phyloP scores from a whole-genome alignment of 208 protist genomes.

The Strigomonas culicis region DNA sequence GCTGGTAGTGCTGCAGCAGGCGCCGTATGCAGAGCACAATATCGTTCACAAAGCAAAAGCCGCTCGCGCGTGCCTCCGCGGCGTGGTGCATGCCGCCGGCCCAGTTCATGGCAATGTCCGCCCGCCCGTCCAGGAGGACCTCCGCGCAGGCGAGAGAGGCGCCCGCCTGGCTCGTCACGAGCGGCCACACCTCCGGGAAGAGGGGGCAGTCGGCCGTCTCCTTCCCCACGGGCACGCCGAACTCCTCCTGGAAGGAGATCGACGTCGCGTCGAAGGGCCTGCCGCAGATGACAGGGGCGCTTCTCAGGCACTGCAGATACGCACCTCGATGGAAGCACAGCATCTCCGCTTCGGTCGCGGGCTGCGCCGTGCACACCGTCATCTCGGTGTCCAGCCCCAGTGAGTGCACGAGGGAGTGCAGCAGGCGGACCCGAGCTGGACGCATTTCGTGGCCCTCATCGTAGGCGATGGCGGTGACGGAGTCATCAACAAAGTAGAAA shows the following conservation, averaged over 20 bases:
- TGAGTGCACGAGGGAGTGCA: slow-evolving; percentile 72
- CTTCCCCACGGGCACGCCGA: slow-evolving; percentile 63
- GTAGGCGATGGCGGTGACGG: slow-evolving; percentile 63
- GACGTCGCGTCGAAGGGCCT: slow-evolving; percentile 53
- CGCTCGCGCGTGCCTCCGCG: slow-evolving; percentile 92
- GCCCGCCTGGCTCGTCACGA: slow-evolving; percentile 75
- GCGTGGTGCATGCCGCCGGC: slow-evolving; percentile 98
- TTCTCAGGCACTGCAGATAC: slow-evolving; percentile 71
- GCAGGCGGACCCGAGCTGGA: slow-evolving; percentile 55
- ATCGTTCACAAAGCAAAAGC: slow-evolving; percentile 99
- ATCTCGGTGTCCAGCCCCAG: slow-evolving; percentile 58
- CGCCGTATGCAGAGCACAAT: slow-evolving; percentile 99
- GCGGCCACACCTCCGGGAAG: slow-evolving; percentile 74
- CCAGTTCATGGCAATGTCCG: slow-evolving; percentile 99
- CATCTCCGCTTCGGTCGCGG: slow-evolving; percentile 62
- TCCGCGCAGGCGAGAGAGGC: slow-evolving; percentile 95
- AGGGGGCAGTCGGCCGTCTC: slow-evolving; percentile 71
- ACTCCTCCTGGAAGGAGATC: slow-evolving; percentile 74
- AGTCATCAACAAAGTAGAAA: slow-evolving; percentile 71
- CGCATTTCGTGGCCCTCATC: slow-evolving; percentile 76
- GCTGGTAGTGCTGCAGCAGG: slow-evolving; percentile 94
- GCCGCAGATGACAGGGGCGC: slow-evolving; percentile 54
- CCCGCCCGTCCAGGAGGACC: slow-evolving; percentile 88
- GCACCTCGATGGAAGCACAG: slow-evolving; percentile 57
- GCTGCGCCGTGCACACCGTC: slow-evolving; percentile 49